phyloP scores from a whole-genome alignment of 1,284 basidiomycete species.

The Ceratobasidium sp. region DNA sequence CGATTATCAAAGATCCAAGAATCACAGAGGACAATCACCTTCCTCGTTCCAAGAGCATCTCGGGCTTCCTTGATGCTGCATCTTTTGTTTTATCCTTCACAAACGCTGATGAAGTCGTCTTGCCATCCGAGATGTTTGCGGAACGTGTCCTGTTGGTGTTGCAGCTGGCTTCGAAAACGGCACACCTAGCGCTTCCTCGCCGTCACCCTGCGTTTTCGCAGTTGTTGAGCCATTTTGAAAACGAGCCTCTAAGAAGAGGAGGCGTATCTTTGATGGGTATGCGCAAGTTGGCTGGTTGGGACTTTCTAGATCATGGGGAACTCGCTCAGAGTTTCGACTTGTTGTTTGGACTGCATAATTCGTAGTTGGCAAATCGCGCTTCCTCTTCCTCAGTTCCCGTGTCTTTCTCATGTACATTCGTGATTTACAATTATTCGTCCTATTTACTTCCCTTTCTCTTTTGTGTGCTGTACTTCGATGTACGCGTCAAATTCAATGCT shows the following conservation, averaged over 20 bases:
- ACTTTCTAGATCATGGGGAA: not conserved
- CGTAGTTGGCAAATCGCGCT: not conserved
- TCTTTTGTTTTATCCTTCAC: not conserved
- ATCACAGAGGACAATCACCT: not conserved
- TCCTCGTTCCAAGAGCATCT: not conserved
- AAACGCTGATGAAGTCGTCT: not conserved
- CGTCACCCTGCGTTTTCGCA: not conserved
- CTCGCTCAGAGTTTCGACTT: not conserved
- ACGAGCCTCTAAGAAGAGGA: not conserved
- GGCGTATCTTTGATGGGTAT: not conserved
- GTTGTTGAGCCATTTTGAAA: not conserved
- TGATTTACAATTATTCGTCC: too few relatives aligned
- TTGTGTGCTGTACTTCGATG: too few relatives aligned
- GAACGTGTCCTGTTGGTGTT: not conserved
- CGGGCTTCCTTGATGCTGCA: not conserved
- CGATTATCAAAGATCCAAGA: not conserved
- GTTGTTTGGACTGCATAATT: not conserved
- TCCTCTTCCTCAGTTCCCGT: too few relatives aligned
- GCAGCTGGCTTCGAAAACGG: not conserved
- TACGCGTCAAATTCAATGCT: too few relatives aligned
- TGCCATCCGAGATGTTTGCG: not conserved
- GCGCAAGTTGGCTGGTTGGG: not conserved
- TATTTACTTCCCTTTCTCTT: too few relatives aligned
- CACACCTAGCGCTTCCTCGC: not conserved
- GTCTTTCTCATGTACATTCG: too few relatives aligned